Conservation (phyloP, 345 rosid genomes). For the Eucalyptus shirleyi region DNA sequence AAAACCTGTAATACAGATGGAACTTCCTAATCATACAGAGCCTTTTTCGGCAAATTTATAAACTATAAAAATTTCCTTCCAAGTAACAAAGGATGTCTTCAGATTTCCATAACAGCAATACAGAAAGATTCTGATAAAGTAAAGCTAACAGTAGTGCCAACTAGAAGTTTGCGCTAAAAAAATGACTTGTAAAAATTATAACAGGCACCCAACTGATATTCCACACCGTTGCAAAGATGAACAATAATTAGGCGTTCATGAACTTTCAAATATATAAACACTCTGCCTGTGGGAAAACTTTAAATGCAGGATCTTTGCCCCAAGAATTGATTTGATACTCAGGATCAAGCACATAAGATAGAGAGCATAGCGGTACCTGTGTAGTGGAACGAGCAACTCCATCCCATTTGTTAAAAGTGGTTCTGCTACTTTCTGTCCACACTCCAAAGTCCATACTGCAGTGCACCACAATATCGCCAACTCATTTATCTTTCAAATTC, state of each 20-base stretch:
- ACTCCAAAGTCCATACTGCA: conserved; percentile 88
- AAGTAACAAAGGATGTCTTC: neutral
- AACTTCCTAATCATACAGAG: neutral
- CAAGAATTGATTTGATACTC: neutral
- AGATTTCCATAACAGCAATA: neutral
- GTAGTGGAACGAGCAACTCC: conserved; percentile 77
- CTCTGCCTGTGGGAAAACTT: neutral
- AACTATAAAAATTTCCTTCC: neutral
- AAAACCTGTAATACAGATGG: conserved; percentile 34
- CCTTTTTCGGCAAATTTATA: neutral
- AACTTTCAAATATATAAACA: neutral
- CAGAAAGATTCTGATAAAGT: neutral
- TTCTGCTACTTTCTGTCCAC: conserved; percentile 91
- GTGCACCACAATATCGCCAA: neutral
- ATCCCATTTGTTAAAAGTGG: conserved; percentile 85
- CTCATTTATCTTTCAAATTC: neutral
- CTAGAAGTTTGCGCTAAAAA: neutral
- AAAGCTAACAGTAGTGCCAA: neutral
- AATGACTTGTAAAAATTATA: neutral
- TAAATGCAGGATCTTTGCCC: neutral
- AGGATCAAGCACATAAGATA: neutral
- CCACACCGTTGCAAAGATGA: neutral
- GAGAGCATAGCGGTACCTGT: conserved; percentile 35
- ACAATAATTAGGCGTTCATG: neutral
- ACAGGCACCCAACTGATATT: neutral